A percentile compares a stretch with the other conserved stretches of the same genome.
Conservation (phyloP, 805 yeast genomes). For the Sugiyamaella mastotermitis region DNA sequence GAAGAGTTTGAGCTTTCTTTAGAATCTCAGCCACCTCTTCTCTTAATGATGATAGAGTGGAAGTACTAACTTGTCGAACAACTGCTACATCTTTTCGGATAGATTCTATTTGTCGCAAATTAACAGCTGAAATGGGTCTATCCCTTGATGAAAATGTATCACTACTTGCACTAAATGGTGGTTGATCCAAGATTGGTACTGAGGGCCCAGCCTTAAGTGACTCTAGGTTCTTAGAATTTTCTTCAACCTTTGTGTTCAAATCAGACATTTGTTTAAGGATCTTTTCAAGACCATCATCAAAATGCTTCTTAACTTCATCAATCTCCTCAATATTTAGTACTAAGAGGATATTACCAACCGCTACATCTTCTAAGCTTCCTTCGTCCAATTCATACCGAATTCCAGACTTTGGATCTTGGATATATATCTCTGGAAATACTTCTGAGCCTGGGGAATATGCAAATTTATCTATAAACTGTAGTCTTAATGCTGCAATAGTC, state of each 20-base stretch:
- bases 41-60: conserved; percentile 15
- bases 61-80: conserved; percentile 19
- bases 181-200: not conserved
- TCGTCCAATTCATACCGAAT: conserved; percentile 82
- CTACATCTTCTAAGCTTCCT: conserved; percentile 48
- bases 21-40: conserved; percentile 13
- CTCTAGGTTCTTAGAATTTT: conserved; percentile 20
- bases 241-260: conserved; percentile 22
- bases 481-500: conserved; percentile 38
- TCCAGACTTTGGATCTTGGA: conserved; percentile 53
- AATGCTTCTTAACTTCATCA: conserved; percentile 27
- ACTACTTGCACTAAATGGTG: not conserved
- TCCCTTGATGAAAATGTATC: not conserved
- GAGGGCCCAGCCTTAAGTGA: conserved; percentile 4
- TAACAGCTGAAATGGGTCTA: conserved; percentile 3
- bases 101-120: conserved; percentile 11
- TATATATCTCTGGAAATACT: conserved; percentile 68
- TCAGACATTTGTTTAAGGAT: conserved; percentile 21
- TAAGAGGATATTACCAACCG: conserved; percentile 50
- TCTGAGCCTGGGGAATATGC: conserved; percentile 67
- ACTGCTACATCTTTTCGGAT: conserved; percentile 23
- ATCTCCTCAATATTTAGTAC: conserved; percentile 47
- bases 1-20: conserved; percentile 13
- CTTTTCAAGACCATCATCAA: conserved; percentile 25
- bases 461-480: conserved; percentile 80